phyloP scores from a whole-genome alignment of 305 asterid genomes.

The Solanum chacoense region DNA sequence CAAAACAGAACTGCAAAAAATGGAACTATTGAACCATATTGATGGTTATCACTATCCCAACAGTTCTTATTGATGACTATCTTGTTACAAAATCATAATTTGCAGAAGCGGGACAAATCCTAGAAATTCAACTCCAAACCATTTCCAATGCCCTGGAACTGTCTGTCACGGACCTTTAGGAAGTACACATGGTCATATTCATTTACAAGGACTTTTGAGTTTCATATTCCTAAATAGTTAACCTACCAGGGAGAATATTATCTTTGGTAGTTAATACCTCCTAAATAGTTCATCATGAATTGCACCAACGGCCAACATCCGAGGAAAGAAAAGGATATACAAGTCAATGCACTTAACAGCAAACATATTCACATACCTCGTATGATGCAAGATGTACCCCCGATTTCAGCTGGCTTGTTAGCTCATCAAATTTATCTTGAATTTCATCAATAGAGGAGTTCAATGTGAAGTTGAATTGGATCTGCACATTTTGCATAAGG shows the following conservation, averaged over 20 bases:
- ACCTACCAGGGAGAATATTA: background rate
- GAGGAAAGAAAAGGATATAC: background rate
- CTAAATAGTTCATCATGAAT: background rate
- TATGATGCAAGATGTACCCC: conserved; percentile 70
- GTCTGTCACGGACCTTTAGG: background rate
- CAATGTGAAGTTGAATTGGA: conserved; percentile 85
- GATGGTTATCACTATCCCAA: background rate
- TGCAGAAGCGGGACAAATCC: background rate
- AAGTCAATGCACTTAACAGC: background rate
- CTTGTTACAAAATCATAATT: background rate
- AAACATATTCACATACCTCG: conserved; percentile 41
- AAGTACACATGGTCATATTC: background rate
- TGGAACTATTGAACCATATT: background rate
- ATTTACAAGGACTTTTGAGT: background rate
- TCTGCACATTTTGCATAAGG: conserved; percentile 56
- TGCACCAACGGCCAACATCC: background rate
- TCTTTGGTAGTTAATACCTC: background rate
- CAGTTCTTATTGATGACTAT: background rate
- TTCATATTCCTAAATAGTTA: no score
- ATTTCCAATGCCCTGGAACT: background rate
- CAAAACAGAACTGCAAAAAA: background rate
- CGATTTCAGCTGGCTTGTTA: conserved; percentile 51
- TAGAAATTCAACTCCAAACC: background rate
- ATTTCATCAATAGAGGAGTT: conserved; percentile 70
- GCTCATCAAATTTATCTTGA: conserved; percentile 49